Percentiles rank a stretch among this genome's conserved stretches.
phyloP scores from a whole-genome alignment of 1,139 yeast genomes.

The Blastobotrys persicus region DNA sequence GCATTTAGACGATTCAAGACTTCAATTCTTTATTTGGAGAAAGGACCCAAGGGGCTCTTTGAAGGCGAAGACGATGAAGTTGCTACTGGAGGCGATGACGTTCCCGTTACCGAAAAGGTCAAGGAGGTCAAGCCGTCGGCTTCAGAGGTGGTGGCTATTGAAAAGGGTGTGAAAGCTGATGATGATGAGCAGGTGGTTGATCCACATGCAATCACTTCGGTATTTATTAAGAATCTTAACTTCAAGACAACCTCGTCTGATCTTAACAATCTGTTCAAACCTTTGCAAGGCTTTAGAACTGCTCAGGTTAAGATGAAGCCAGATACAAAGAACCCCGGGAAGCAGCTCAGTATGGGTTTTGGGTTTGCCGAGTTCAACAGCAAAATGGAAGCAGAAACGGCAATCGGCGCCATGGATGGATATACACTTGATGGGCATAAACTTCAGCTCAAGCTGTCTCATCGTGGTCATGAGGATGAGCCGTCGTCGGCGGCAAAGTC shows the following conservation, averaged over 20 bases:
- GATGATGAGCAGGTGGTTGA: slow-evolving; percentile 42
- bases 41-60: slow-evolving; percentile 86
- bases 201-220: slow-evolving; percentile 62
- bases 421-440: slow-evolving; percentile 84
- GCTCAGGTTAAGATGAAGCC: slow-evolving; percentile 88
- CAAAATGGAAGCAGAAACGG: slow-evolving; percentile 72
- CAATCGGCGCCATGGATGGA: slow-evolving; percentile 73
- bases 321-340: slow-evolving; percentile 69
- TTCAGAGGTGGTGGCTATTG: slow-evolving; percentile 31
- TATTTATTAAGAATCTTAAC: slow-evolving; percentile 88
- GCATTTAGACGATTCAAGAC: slow-evolving; percentile 86
- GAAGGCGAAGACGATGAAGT: slow-evolving; percentile 39
- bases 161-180: slow-evolving; percentile 35
- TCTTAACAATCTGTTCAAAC: slow-evolving; percentile 60
- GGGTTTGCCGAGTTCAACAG: slow-evolving; percentile 91
- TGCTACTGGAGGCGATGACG: slow-evolving; percentile 38
- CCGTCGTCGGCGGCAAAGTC: slow-evolving; percentile 27
- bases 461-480: slow-evolving; percentile 50
- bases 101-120: slow-evolving; percentile 33
- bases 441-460: slow-evolving; percentile 82
- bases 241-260: slow-evolving; percentile 68
- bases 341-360: slow-evolving; percentile 86
- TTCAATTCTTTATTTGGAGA: slow-evolving; percentile 82
- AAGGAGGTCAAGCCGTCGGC: slow-evolving; percentile 36
- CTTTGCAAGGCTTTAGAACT: slow-evolving; percentile 68